Percentiles rank a stretch among this genome's conserved stretches.
phyloP scores from a whole-genome alignment of 805 yeast genomes.

The Candida nitratophila region DNA sequence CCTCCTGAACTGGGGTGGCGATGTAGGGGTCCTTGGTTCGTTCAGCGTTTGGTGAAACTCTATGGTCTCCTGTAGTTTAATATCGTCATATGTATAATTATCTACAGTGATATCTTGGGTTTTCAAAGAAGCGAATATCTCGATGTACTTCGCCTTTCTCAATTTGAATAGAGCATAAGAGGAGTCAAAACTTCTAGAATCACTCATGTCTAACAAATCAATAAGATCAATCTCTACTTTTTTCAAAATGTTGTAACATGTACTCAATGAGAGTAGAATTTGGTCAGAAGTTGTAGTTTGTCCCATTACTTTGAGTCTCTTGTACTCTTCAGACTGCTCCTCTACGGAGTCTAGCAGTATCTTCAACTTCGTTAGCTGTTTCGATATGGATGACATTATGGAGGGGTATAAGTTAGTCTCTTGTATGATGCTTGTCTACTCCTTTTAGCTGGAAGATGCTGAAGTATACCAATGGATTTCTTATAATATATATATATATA shows the following conservation, averaged over 20 bases:
- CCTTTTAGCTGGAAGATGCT: too few species aligned
- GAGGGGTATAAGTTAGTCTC: too few species aligned
- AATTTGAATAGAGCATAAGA: neutral
- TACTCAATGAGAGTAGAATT: neutral
- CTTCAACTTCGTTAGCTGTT: neutral
- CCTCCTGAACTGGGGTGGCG: neutral
- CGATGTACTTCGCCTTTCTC: neutral
- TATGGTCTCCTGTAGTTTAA: neutral
- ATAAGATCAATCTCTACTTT: slow-evolving; percentile 10
- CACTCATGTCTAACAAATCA: neutral
- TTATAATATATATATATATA: too few species aligned
- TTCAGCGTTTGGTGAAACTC: neutral
- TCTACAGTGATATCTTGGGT: neutral
- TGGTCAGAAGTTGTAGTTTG: neutral
- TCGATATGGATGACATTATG: neutral
- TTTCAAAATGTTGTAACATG: slow-evolving; percentile 9
- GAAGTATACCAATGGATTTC: too few species aligned
- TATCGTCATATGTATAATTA: neutral
- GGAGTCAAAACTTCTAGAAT: neutral
- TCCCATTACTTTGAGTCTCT: neutral
- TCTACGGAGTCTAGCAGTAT: neutral
- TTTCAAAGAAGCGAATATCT: neutral
- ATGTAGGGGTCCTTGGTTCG: neutral
- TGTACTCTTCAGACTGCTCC: slow-evolving; percentile 1
- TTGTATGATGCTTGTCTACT: too few species aligned